These are phyloP conservation scores for Rhizopogon vinicolor DNA, from an alignment of 768 basidiomycete genomes.

Conservation along the genomic window DNA sequence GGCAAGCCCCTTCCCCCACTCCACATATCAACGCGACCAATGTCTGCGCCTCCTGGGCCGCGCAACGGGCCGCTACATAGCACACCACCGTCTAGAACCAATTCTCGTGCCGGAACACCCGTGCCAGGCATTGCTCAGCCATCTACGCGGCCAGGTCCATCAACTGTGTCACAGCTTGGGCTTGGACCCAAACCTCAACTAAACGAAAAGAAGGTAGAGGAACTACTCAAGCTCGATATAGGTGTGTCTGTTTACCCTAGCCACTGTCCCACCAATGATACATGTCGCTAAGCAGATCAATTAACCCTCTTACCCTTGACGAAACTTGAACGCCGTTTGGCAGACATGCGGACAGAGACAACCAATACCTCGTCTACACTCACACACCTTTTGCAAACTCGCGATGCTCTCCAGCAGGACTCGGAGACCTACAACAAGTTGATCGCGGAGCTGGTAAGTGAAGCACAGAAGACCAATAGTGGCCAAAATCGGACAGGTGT, in stretches of 20 bases:
- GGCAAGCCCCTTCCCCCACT: slow-evolving; percentile 71
- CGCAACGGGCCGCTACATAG: slow-evolving; percentile 33
- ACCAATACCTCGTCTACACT: slow-evolving; percentile 70
- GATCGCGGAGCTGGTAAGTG: slow-evolving; percentile 88
- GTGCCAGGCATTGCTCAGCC: slow-evolving; percentile 41
- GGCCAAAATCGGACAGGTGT: slow-evolving; percentile 47
- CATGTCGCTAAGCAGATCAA: slow-evolving; percentile 44
- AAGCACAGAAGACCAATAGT: slow-evolving; percentile 81
- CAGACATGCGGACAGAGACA: slow-evolving; percentile 67
- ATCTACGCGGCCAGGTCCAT: slow-evolving; percentile 25
- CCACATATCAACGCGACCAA: slow-evolving; percentile 77
- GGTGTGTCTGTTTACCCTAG: slow-evolving; percentile 40
- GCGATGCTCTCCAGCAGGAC: slow-evolving; percentile 81
- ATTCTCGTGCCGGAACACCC: slow-evolving; percentile 51
- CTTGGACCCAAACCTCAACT: slow-evolving; percentile 79
- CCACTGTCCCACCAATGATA: not conserved
- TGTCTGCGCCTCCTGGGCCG: slow-evolving; percentile 72
- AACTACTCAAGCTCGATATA: slow-evolving; percentile 59
- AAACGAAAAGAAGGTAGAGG: slow-evolving; percentile 59
- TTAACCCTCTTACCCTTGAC: slow-evolving; percentile 67
- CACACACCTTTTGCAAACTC: slow-evolving; percentile 76
- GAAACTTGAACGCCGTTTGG: slow-evolving; percentile 60
- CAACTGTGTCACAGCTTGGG: slow-evolving; percentile 34
- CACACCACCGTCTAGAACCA: slow-evolving; percentile 30
- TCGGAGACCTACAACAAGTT: slow-evolving; percentile 86